phyloP scores from a whole-genome alignment of 2,329 filamentous ascomycete genomes.

The Fusarium coicis region DNA sequence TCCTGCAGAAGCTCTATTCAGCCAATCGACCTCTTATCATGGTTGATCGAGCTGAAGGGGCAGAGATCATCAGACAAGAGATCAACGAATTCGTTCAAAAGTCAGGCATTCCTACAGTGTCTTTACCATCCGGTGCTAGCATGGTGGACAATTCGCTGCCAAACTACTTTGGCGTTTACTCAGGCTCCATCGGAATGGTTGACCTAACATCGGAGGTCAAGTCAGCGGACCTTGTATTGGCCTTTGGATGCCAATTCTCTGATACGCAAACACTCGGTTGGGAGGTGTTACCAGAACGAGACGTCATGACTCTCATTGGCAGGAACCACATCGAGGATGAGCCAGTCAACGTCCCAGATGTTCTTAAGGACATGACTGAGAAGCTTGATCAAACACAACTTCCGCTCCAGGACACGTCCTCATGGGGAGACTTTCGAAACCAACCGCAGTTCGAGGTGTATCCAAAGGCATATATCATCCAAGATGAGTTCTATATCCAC shows the following conservation, averaged over 20 bases:
- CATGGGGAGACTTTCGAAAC: not conserved
- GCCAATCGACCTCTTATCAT: not conserved
- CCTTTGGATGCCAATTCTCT: conserved; percentile 15
- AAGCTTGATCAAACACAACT: fast-evolving
- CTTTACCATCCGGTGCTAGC: not conserved
- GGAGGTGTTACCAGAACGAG: not conserved
- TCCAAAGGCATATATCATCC: not conserved
- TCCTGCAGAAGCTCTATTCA: not conserved
- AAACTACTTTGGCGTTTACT: conserved; percentile 15
- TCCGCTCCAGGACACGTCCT: not conserved
- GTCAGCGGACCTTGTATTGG: conserved; percentile 8
- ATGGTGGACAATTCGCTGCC: conserved; percentile 2
- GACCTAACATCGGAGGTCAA: not conserved
- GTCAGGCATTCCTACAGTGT: not conserved
- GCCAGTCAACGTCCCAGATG: not conserved
- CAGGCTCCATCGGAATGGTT: not conserved
- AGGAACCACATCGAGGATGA: not conserved
- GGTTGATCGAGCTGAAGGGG: not conserved
- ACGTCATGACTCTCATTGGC: not conserved
- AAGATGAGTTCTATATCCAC: conserved; percentile 7
- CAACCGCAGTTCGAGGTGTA: not conserved
- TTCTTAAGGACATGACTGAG: not conserved
- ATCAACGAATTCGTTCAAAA: not conserved
- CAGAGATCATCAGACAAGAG: not conserved
- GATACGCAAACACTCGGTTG: conserved; percentile 30